Percentiles rank a stretch among this genome's conserved stretches.
These are phyloP conservation scores for Hypoxylon intermedium DNA, from an alignment of 495 filamentous ascomycete species.

Conservation along the genomic window DNA sequence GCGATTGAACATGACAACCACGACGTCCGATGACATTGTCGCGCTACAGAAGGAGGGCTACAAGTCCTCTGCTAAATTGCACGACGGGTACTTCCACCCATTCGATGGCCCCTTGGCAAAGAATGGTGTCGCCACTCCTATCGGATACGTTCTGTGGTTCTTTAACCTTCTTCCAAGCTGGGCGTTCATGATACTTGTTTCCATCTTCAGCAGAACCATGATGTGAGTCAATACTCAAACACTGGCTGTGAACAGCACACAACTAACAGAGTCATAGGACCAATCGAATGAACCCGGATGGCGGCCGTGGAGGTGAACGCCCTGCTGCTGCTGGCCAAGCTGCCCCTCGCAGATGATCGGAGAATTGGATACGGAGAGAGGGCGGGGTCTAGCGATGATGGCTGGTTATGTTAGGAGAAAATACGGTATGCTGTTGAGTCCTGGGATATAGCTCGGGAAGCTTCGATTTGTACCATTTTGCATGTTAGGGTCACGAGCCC, in stretches of 20 bases:
- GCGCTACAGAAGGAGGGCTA: conserved; percentile 70
- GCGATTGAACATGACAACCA: conserved; percentile 69
- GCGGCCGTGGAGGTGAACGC: conserved; percentile 24
- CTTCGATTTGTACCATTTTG: conserved; percentile 1
- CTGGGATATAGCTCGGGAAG: conserved; percentile 1
- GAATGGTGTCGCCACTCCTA: conserved; percentile 65
- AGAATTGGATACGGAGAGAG: background rate
- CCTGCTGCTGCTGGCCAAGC: conserved; percentile 40
- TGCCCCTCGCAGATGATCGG: conserved; percentile 37
- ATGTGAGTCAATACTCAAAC: conserved; percentile 71
- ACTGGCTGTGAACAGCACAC: background rate
- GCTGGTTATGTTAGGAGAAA: background rate
- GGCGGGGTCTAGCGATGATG: background rate
- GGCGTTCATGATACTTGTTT: conserved; percentile 80
- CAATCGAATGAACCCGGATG: conserved; percentile 45
- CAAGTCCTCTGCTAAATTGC: conserved; percentile 58
- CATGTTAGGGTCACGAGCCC: conserved; percentile 21
- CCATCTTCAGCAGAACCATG: conserved; percentile 78
- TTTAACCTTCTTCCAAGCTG: conserved; percentile 65
- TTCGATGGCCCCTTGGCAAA: conserved; percentile 75
- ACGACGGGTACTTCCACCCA: conserved; percentile 81
- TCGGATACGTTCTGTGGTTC: conserved; percentile 78
- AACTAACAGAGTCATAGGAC: conserved; percentile 26
- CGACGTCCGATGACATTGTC: conserved; percentile 67
- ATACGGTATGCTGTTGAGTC: conserved; percentile 2